Base-by-base conservation (phyloP, 169 alveolate genomes). In the Plasmodium inui region DNA sequence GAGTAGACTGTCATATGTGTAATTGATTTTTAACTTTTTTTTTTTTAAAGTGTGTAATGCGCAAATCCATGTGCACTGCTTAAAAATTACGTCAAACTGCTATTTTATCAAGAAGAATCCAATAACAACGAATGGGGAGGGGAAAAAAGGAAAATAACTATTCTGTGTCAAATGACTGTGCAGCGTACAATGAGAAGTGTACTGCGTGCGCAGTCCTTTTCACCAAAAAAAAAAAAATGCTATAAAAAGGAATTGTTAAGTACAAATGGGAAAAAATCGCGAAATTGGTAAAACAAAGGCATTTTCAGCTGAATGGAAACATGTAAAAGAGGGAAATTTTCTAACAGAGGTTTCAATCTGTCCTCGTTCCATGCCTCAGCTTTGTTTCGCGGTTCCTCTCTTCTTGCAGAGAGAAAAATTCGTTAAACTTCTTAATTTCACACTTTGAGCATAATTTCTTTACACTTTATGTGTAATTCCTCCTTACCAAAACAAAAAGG, bases 41-140 rank as follows among this genome's bases (percentile, higher is more conserved):
- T 74, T 30, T 41, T 26, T 41, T 30, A n/a, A 41, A 19, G 17
- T 30, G 34, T 79, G 39, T 79, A 79, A 79, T 19, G 55, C n/a
- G 84, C 84, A 19, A 55, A 79, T n/a, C 14, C 46, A 79, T 79
- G 39, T 67, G 76, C 76, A 67, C 34, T 26, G 41, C 37, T 67
- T 67, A 67, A 1, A 67, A 28, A 28, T 67, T 67, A 67, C 30
- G 37, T 67, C 22, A 67, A 79, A 5, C 30, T 41, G 73, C 84
- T 79, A 79, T 79, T 41, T 6, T 79, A 19, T 41, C 39, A 79
- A 26, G 57, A 79, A 41, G 50, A 79, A 41, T 79, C 73, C 55
- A 79, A 14, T 79, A 41, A 79, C 9, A 79, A 30, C 57, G 26
- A 28, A 37, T 41, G 55, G 32, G 32, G 57, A 79, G 55, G 55